phyloP scores from a whole-genome alignment of 2,329 filamentous ascomycete species.

The Penicillium sp. region DNA sequence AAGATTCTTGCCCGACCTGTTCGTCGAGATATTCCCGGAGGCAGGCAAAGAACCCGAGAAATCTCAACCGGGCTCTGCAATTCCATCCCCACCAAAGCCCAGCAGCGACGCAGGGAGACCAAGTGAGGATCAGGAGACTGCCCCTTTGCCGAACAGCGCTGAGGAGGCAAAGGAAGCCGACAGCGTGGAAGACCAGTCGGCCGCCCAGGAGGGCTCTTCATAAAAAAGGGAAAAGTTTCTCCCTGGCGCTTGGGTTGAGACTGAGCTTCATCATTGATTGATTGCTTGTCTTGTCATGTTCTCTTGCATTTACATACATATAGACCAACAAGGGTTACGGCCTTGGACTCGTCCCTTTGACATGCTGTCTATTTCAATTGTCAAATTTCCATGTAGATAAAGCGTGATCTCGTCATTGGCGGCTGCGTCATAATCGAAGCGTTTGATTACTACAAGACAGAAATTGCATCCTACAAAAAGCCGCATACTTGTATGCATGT shows the following conservation, averaged over 20 bases:
- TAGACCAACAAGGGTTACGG: conserved; percentile 12
- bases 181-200: conserved; percentile 2
- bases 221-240: conserved; percentile 1
- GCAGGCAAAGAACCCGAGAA: conserved; percentile 17
- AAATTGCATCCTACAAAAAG: too few species aligned
- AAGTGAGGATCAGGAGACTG: conserved; percentile 9
- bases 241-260: too few species aligned
- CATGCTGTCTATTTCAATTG: conserved; percentile 5
- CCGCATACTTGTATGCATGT: too few species aligned
- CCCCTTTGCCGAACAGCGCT: conserved; percentile 1
- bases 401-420: conserved; percentile 9
- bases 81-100: conserved; percentile 17
- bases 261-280: too few species aligned
- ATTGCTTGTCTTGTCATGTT: conserved; percentile 3
- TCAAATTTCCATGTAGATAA: conserved; percentile 17
- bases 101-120: conserved; percentile 14
- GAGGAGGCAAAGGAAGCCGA: conserved; percentile 3
- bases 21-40: conserved; percentile 54
- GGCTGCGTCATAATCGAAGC: conserved; percentile 7
- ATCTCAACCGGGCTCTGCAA: conserved; percentile 12
- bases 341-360: conserved; percentile 5
- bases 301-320: conserved; percentile 16
- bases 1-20: conserved; percentile 55
- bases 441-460: conserved; percentile 1
- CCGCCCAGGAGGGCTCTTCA: conserved; percentile 7